These are phyloP conservation scores for Furcasterigmium sp. DNA, from an alignment of 2,329 filamentous ascomycete genomes.

Conservation along the genomic window DNA sequence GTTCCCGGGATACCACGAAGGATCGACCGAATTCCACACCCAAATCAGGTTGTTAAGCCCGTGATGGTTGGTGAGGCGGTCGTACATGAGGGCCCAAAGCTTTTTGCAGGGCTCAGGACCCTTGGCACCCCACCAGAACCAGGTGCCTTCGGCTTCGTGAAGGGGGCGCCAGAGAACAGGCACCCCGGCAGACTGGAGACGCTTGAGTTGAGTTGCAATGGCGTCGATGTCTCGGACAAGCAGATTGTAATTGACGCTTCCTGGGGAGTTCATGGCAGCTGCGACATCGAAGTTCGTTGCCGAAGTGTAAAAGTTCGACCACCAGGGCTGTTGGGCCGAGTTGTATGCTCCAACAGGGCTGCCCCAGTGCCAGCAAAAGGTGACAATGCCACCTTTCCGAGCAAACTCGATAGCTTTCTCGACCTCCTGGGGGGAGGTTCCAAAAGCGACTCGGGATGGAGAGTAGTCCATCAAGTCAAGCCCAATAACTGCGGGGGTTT, in stretches of 20 bases:
- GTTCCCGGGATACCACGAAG: slow-evolving; percentile 43
- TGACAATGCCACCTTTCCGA: slow-evolving; percentile 37
- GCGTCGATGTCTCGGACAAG: slow-evolving; percentile 41
- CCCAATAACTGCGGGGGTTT: slow-evolving; percentile 39
- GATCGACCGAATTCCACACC: slow-evolving; percentile 41
- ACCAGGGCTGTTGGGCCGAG: slow-evolving; percentile 38
- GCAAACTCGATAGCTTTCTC: slow-evolving; percentile 41
- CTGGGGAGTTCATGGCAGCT: slow-evolving; percentile 31
- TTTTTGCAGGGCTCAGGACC: slow-evolving; percentile 38
- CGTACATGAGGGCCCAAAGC: slow-evolving; percentile 36
- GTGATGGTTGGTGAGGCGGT: slow-evolving; percentile 37
- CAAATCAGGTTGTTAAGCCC: slow-evolving; percentile 41
- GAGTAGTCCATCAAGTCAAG: slow-evolving; percentile 45
- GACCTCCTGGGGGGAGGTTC: slow-evolving; percentile 33
- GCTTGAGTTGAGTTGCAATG: slow-evolving; percentile 37
- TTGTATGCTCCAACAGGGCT: slow-evolving; percentile 39
- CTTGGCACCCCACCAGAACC: slow-evolving; percentile 49
- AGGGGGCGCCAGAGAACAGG: slow-evolving; percentile 41
- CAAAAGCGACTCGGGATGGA: slow-evolving; percentile 34
- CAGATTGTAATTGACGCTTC: slow-evolving; percentile 39
- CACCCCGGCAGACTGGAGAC: slow-evolving; percentile 33
- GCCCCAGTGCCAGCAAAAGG: slow-evolving; percentile 45
- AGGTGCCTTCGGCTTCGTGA: slow-evolving; percentile 44
- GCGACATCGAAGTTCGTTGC: slow-evolving; percentile 42
- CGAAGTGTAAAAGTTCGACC: slow-evolving; percentile 42